Base-by-base conservation (phyloP, 495 filamentous ascomycete species). In the Extremus antarcticus region DNA sequence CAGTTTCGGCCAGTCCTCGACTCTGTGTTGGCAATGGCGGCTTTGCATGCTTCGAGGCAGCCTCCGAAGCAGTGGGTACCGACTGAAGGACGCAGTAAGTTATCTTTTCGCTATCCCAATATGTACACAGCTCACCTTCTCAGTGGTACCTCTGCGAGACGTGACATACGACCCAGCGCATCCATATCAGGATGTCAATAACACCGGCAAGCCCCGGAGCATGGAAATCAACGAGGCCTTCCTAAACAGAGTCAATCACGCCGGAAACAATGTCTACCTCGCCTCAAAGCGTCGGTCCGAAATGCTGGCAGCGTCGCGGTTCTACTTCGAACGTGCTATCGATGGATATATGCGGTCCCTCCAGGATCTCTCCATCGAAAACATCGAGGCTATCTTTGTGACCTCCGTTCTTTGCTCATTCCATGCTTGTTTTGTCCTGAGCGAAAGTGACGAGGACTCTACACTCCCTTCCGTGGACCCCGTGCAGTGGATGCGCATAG, bases 271-370 rank as follows among this genome's bases (percentile, higher is more conserved):
- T 19, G 10, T 9, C 3, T n/a, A 47, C 23, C 41, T 19, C 23
- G 20, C 45, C 22, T 2, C 20, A 3, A 50, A 43, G 19, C 54
- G 47, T 4, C 50, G 47, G 10, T 19, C 3, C 24, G 47, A 56
- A 2, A 51, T 57, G 55, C 38, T 57, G 24, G 22, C 16, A 7
- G 21, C 23, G 3, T 52, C 47, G 1, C 47, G 55, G 7, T 4
- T 46, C 17, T 57, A 51, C 25, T 35, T 52, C 55, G 55, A 57
- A 17, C 55, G 55, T 3, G 47, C 55, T 8, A 57, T 57, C 20
- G 55, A 57, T 2, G 47, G 55, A 19, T 39, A 57, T 19, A 47
- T 49, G 2, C 13, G 19, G 21, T 24, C 55, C 11, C 47, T 57
- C 25, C 11, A 9, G 8, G 38, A 51, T 4, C 40, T 57, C 1